These are phyloP conservation scores for Talinum fruticosum DNA, from an alignment of 148 eudicot genomes.

Conservation along the genomic window DNA sequence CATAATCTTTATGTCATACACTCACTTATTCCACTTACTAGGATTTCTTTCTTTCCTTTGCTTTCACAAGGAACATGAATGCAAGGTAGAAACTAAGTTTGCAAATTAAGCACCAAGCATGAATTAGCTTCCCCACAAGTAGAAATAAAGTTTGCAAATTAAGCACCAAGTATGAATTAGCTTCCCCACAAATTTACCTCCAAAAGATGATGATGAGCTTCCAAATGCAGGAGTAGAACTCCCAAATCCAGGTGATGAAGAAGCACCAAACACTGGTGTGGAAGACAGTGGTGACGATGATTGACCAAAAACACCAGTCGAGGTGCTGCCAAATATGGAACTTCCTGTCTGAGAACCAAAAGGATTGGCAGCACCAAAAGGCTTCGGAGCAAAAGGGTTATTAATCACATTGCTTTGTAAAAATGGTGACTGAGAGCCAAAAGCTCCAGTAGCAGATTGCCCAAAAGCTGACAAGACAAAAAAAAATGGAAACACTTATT, in stretches of 20 bases:
- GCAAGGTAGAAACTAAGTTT: background rate
- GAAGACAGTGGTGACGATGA: conserved; percentile 67
- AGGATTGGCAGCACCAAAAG: conserved; percentile 34
- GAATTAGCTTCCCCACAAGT: background rate
- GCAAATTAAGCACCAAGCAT: conserved; percentile 6
- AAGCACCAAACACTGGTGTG: conserved; percentile 75
- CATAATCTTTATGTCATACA: background rate
- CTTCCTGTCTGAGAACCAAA: conserved; percentile 73
- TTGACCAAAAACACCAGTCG: conserved; percentile 92
- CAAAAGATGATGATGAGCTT: conserved; percentile 62
- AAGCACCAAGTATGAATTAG: background rate
- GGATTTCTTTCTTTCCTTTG: background rate
- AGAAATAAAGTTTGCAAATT: conserved; percentile 4
- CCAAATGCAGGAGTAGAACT: conserved; percentile 71
- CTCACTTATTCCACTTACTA: background rate
- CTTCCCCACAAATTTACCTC: conserved; percentile 39
- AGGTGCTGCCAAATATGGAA: conserved; percentile 81
- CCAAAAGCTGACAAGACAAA: conserved; percentile 75
- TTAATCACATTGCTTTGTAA: conserved; percentile 68
- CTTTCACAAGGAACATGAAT: background rate
- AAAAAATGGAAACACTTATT: conserved; percentile 1
- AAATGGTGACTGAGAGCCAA: conserved; percentile 83
- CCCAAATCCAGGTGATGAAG: conserved; percentile 78
- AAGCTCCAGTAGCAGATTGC: conserved; percentile 77
- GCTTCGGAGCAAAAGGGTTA: conserved; percentile 87